A percentile compares a stretch with the other conserved stretches of the same genome.
phyloP scores from a whole-genome alignment of 345 rosid genomes.

The Litchi chinensis region DNA sequence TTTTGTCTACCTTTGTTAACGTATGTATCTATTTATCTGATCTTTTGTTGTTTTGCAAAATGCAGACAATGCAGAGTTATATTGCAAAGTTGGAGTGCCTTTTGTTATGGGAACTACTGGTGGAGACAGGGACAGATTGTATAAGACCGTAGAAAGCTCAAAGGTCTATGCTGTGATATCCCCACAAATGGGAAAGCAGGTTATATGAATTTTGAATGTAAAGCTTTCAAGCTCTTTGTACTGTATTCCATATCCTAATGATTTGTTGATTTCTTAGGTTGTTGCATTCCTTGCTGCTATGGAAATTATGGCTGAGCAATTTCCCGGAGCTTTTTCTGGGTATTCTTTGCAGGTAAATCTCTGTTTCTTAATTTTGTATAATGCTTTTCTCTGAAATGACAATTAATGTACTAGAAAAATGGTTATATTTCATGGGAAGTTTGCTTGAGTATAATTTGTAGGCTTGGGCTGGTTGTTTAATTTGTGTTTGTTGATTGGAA shows the following conservation, averaged over 20 bases:
- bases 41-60: slow-evolving; percentile 8
- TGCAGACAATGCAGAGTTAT: slow-evolving; percentile 79
- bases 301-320: slow-evolving; percentile 96
- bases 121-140: slow-evolving; percentile 72
- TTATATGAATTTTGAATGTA: slow-evolving; percentile 25
- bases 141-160: slow-evolving; percentile 70
- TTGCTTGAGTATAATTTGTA: background rate
- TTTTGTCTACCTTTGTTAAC: too few relatives aligned
- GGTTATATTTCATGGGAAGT: background rate
- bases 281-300: slow-evolving; percentile 98
- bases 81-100: slow-evolving; percentile 91
- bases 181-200: slow-evolving; percentile 99
- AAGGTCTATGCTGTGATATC: slow-evolving; percentile 86
- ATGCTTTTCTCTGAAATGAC: too few relatives aligned
- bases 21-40: background rate
- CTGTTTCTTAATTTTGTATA: background rate
- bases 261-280: slow-evolving; percentile 51
- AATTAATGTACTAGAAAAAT: too few relatives aligned
- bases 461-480: background rate
- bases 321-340: slow-evolving; percentile 96
- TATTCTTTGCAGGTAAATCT: slow-evolving; percentile 73
- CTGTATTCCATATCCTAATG: slow-evolving; percentile 18
- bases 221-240: background rate
- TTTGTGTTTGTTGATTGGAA: background rate
- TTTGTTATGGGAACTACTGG: slow-evolving; percentile 99